A percentile compares a stretch with the other conserved stretches of the same genome.
Conservation (phyloP, 108 stramenopile genomes). For the Conticribra weissflogii region DNA sequence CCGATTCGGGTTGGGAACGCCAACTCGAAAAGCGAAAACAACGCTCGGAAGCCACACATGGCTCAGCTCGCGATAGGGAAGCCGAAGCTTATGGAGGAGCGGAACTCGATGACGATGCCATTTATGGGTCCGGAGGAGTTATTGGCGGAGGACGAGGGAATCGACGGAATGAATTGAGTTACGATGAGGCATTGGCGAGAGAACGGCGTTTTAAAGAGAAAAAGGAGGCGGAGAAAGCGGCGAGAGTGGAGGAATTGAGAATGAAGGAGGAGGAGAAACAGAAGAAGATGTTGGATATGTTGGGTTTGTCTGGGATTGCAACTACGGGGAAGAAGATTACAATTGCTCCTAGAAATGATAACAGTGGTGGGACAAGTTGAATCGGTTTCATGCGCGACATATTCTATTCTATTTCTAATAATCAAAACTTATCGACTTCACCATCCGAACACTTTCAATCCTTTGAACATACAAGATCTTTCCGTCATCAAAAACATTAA, state of each 20-base stretch:
- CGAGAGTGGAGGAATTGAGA: conserved; percentile 56
- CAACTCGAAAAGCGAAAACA: conserved; percentile 62
- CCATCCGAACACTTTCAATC: too few species aligned
- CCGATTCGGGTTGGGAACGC: conserved; percentile 59
- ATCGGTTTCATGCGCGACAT: too few species aligned
- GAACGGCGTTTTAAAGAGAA: conserved; percentile 41
- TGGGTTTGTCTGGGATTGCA: conserved; percentile 66
- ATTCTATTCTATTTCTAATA: too few species aligned
- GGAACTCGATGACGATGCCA: conserved; percentile 60
- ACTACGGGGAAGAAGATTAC: conserved; percentile 69
- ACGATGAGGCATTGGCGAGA: conserved; percentile 53
- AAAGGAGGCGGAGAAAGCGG: conserved; percentile 38
- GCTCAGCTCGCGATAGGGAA: conserved; percentile 57
- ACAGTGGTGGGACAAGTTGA: conserved; percentile 1
- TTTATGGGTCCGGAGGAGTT: conserved; percentile 54
- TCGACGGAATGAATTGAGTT: conserved; percentile 33
- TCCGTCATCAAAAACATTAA: too few species aligned
- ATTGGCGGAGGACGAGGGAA: conserved; percentile 8
- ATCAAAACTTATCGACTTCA: too few species aligned
- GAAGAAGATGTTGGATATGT: conserved; percentile 66
- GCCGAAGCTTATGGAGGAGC: conserved; percentile 39
- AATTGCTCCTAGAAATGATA: conserved; percentile 52
- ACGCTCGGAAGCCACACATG: conserved; percentile 55
- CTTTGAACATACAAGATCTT: too few species aligned
- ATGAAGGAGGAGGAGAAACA: conserved; percentile 67